Percentiles rank a stretch among this genome's conserved stretches.
phyloP scores from a whole-genome alignment of 176 grass and related monocot genomes.

The Oryza glaberrima region DNA sequence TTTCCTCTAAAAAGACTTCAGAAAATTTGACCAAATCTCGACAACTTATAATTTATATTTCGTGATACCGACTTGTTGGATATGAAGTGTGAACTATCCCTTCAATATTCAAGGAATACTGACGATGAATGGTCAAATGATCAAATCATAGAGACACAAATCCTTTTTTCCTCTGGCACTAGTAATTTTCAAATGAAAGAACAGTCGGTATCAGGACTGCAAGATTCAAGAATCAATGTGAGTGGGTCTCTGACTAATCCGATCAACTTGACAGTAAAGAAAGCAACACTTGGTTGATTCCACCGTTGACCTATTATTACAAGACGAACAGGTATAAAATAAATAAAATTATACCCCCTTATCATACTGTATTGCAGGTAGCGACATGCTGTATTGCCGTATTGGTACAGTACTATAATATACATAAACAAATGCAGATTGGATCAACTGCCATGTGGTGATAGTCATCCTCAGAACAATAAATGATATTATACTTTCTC shows the following conservation, averaged over 20 bases:
- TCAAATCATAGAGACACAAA: not conserved
- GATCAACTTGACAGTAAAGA: slow-evolving; percentile 19
- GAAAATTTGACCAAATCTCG: not conserved
- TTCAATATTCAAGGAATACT: not conserved
- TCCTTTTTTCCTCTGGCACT: not conserved
- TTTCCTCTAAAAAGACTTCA: not conserved
- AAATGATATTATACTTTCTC: too few species aligned
- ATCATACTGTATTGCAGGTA: not conserved
- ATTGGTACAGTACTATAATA: not conserved
- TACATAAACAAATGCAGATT: not conserved
- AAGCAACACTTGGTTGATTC: not conserved
- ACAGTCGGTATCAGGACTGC: too few species aligned
- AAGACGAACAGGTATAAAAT: too few species aligned
- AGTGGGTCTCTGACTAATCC: not conserved
- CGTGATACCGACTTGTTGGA: not conserved
- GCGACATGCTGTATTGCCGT: slow-evolving; percentile 12
- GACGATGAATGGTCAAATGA: not conserved
- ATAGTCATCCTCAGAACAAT: not conserved
- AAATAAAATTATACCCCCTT: too few species aligned
- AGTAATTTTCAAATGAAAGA: not conserved
- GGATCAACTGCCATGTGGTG: not conserved
- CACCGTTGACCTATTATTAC: too few species aligned
- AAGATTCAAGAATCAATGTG: not conserved
- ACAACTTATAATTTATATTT: not conserved
- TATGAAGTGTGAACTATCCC: not conserved